phyloP scores from a whole-genome alignment of 1,139 yeast species.

The Lodderomyces beijingensis region DNA sequence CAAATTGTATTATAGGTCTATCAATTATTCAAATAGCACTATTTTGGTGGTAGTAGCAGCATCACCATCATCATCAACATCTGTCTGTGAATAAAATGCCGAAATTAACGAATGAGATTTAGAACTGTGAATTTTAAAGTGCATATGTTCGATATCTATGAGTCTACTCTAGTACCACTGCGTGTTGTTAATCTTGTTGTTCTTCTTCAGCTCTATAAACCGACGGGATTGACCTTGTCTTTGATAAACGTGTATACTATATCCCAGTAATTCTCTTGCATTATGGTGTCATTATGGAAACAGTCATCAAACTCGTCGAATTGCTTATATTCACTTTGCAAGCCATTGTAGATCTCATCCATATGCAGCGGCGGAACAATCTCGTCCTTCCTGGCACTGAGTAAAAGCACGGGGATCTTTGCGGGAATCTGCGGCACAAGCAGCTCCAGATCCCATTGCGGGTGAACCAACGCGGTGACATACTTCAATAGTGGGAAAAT shows the following conservation, averaged over 20 bases:
- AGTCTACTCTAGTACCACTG: no score
- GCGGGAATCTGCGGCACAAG: constrained; percentile 51
- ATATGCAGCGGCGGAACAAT: constrained; percentile 88
- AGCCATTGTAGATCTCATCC: constrained; percentile 52
- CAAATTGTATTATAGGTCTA: constrained; percentile 33
- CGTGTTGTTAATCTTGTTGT: neutral
- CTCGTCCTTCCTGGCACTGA: constrained; percentile 79
- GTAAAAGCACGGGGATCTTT: constrained; percentile 60
- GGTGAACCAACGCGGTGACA: constrained; percentile 63
- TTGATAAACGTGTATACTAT: constrained; percentile 53
- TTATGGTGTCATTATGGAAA: constrained; percentile 75
- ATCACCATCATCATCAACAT: no score
- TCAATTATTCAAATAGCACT: constrained; percentile 1
- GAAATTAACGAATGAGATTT: no score
- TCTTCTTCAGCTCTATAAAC: constrained; percentile 18
- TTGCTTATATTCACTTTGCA: constrained; percentile 42
- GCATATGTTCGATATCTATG: no score
- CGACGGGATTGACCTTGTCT: constrained; percentile 37
- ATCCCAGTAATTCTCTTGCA: constrained; percentile 74
- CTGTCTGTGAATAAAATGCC: no score
- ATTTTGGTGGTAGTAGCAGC: no score
- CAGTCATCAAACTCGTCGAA: constrained; percentile 55
- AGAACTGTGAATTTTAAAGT: no score
- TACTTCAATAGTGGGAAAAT: constrained; percentile 66
- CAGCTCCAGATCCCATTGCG: constrained; percentile 77